Conservation (phyloP, 768 basidiomycete species). For the Tephrocybe sp. region DNA sequence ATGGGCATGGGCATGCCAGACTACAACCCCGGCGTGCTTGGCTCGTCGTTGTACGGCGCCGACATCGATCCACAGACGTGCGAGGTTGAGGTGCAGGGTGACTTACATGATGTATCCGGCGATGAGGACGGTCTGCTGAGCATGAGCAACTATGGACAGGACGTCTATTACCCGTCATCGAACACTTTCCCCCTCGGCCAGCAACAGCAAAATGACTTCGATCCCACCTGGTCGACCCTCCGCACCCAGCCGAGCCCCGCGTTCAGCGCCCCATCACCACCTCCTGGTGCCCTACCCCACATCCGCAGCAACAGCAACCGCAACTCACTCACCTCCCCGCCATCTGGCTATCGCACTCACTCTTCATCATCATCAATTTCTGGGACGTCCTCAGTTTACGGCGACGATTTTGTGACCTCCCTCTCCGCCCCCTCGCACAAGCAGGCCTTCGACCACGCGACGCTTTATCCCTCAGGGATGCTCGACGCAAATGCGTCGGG, state of each 20-base stretch:
- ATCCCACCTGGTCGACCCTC: slow-evolving; percentile 40
- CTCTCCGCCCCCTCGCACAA: slow-evolving; percentile 73
- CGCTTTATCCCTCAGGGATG: slow-evolving; percentile 48
- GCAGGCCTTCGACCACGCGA: slow-evolving; percentile 59
- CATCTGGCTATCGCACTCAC: slow-evolving; percentile 26
- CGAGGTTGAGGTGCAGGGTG: slow-evolving; percentile 60
- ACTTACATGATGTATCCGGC: slow-evolving; percentile 49
- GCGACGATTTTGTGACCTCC: slow-evolving; percentile 44
- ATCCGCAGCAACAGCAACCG: slow-evolving; percentile 23
- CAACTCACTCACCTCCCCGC: slow-evolving; percentile 21
- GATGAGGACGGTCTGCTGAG: slow-evolving; percentile 56
- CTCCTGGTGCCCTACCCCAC: slow-evolving; percentile 25
- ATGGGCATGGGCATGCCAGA: slow-evolving; percentile 27
- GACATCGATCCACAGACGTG: slow-evolving; percentile 54
- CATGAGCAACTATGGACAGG: slow-evolving; percentile 24
- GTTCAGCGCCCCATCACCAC: slow-evolving; percentile 42
- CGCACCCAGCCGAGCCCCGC: slow-evolving; percentile 38
- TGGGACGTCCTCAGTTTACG: slow-evolving; percentile 27
- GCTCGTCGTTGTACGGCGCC: slow-evolving; percentile 12
- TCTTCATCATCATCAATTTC: slow-evolving; percentile 31
- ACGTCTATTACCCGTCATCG: slow-evolving; percentile 12
- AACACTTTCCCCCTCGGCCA: slow-evolving; percentile 1
- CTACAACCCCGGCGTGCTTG: slow-evolving; percentile 13
- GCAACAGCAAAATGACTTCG: slow-evolving; percentile 5
- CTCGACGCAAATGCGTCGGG: slow-evolving; percentile 32